Base-by-base conservation (phyloP, 768 basidiomycete genomes). In the Russula brevipes region DNA sequence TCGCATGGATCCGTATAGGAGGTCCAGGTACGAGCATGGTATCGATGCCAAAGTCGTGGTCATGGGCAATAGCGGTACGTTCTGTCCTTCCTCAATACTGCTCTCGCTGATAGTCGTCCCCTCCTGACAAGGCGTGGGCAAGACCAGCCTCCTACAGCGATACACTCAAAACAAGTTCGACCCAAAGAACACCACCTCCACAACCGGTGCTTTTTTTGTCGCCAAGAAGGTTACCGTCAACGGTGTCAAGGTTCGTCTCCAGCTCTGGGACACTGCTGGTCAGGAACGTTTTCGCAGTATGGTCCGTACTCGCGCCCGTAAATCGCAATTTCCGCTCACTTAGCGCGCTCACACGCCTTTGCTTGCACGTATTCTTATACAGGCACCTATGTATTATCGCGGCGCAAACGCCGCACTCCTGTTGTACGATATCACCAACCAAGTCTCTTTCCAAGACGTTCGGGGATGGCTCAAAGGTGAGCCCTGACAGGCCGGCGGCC, bases 341-440 rank as follows among this genome's bases (percentile, higher is more conserved):
- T 54, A 35, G 31, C 44, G 46, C 53, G 7, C 63, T 45, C 54
- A 58, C 59, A 49, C 38, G 66, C 61, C 59, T 63, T 65, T 45
- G 17, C 54, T n/a, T 16, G 54, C 65, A 55, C 47, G 19, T 42
- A 24, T 60, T n/a, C 68, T 17, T 58, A 50, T 45, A 54, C 70
- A 92, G 92, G 94, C 94, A 70, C 92, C 91, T 69, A 94, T 96
- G 88, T 96, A 95, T 79, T 95, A 95, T 81, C 86, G 93, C 77
- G 93, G 93, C 73, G 91, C 94, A 70, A 91, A 95, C 73, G 94
- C 94, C 68, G 94, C 94, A 42, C 82, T 98, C 66, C 81, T 97
- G 69, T 81, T 96, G 73, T 98, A 98, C 77, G 94, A 98, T 80
- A 92, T 96, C 69, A 95, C 95, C 71, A 92, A 91, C 76, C 82